Conservation (phyloP, 495 filamentous ascomycete genomes). For the Rhizodiscina lignyota region DNA sequence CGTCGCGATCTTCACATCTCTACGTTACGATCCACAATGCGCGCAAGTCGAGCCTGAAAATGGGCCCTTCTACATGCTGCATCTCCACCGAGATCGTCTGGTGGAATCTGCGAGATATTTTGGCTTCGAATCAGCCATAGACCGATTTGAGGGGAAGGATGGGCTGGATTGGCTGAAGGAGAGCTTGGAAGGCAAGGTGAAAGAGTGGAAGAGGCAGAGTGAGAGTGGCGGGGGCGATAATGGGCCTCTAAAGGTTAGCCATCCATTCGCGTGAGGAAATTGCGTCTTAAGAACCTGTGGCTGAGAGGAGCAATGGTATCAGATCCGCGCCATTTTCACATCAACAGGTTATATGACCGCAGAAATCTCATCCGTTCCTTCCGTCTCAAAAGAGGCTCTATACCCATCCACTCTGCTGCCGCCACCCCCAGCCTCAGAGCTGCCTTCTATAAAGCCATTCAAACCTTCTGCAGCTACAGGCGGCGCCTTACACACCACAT, state of each 20-base stretch:
- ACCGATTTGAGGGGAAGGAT: conserved; percentile 23
- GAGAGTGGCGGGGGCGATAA: conserved; percentile 7
- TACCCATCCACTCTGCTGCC: conserved; percentile 36
- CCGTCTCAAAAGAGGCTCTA: conserved; percentile 32
- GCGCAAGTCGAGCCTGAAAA: conserved; percentile 27
- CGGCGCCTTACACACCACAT: conserved; percentile 9
- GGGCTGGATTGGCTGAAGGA: conserved; percentile 26
- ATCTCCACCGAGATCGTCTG: conserved; percentile 70
- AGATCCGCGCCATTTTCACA: conserved; percentile 15
- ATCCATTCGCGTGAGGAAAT: too few species aligned
- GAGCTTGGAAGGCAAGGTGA: conserved; percentile 11
- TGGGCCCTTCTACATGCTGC: conserved; percentile 62
- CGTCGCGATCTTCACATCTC: conserved; percentile 54
- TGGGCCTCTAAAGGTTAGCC: conserved; percentile 13
- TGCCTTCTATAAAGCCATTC: conserved; percentile 8
- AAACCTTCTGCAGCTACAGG: conserved; percentile 12
- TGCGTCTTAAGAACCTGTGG: too few species aligned
- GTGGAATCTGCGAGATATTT: conserved; percentile 56
- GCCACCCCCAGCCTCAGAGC: conserved; percentile 17
- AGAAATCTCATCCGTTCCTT: conserved; percentile 30
- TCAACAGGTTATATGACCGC: conserved; percentile 7
- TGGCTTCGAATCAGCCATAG: conserved; percentile 34
- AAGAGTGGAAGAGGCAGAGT: conserved; percentile 5
- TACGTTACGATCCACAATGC: conserved; percentile 59
- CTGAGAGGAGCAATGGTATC: too few species aligned